Conservation (phyloP, 202 grass and related monocot genomes). For the Dendrocalamus latiflorus region DNA sequence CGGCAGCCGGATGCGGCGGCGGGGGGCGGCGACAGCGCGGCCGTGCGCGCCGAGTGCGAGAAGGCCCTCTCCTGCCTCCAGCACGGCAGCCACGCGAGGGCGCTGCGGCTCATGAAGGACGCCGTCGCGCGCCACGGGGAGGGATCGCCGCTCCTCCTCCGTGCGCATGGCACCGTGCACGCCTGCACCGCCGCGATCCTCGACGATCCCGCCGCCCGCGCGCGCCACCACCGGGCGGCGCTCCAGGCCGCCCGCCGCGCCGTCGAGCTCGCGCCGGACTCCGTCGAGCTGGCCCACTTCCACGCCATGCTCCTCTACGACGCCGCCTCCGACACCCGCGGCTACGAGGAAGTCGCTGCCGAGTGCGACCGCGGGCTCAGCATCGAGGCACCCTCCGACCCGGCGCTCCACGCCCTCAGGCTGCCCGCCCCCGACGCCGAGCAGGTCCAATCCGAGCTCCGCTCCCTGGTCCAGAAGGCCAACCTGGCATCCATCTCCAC, state of each 20-base stretch:
- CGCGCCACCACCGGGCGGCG: conserved; percentile 36
- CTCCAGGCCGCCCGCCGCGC: conserved; percentile 52
- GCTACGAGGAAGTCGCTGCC: conserved; percentile 58
- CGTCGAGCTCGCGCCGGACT: conserved; percentile 62
- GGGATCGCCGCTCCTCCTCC: conserved; percentile 50
- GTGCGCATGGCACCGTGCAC: conserved; percentile 69
- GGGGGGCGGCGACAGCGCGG: background rate
- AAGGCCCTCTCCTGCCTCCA: conserved; percentile 43
- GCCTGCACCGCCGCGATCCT: conserved; percentile 44
- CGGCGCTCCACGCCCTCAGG: conserved; percentile 56
- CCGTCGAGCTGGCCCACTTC: conserved; percentile 84
- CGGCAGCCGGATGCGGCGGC: background rate
- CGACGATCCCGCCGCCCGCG: too few species aligned
- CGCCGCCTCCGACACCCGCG: conserved; percentile 39
- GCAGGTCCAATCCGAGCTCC: conserved; percentile 69
- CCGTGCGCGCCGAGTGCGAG: conserved; percentile 56
- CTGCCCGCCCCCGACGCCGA: conserved; percentile 37
- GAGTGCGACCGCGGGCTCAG: conserved; percentile 74
- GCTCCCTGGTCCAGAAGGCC: conserved; percentile 62
- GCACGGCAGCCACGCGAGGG: conserved; percentile 59
- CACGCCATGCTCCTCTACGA: conserved; percentile 73
- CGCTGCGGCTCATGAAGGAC: conserved; percentile 67
- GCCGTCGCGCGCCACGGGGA: conserved; percentile 46
- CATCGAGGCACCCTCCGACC: conserved; percentile 55
- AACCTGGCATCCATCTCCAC: conserved; percentile 76